Percentiles rank a stretch among this genome's conserved stretches.
These are phyloP conservation scores for Rhizopogon vulgaris DNA, from an alignment of 768 basidiomycete genomes.

Conservation along the genomic window DNA sequence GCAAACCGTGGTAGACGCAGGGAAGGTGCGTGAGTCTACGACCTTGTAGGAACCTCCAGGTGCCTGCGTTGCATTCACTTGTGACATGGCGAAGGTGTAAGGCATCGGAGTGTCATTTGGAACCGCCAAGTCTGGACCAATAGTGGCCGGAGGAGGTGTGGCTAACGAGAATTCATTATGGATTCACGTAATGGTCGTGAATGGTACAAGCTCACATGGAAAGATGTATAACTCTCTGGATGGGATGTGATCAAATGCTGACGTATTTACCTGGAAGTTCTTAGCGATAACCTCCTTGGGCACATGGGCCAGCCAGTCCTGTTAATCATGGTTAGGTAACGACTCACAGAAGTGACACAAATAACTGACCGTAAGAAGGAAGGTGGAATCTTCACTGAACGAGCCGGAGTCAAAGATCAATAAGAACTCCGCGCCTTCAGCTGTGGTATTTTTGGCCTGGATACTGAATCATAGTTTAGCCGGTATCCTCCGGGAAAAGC, in stretches of 20 bases:
- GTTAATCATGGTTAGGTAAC: slow-evolving; percentile 12
- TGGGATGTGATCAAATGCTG: slow-evolving; percentile 52
- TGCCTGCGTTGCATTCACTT: slow-evolving; percentile 34
- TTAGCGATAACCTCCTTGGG: slow-evolving; percentile 55
- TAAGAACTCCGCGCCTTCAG: slow-evolving; percentile 48
- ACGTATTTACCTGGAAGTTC: slow-evolving; percentile 47
- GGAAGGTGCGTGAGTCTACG: slow-evolving; percentile 51
- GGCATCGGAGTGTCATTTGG: slow-evolving; percentile 47
- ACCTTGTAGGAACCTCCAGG: slow-evolving; percentile 57
- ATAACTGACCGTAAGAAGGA: slow-evolving; percentile 30
- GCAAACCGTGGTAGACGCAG: slow-evolving; percentile 45
- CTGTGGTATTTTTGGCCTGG: slow-evolving; percentile 43
- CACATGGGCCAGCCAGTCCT: slow-evolving; percentile 65
- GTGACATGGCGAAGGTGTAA: slow-evolving; percentile 49
- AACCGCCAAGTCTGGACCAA: slow-evolving; percentile 36
- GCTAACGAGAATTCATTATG: slow-evolving; percentile 18
- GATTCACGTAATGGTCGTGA: background rate
- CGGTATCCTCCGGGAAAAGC: no score
- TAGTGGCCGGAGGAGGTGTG: slow-evolving; percentile 35
- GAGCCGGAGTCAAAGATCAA: slow-evolving; percentile 35
- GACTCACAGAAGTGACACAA: background rate
- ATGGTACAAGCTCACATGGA: slow-evolving; percentile 25
- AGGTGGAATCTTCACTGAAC: slow-evolving; percentile 56
- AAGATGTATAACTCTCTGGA: slow-evolving; percentile 51
- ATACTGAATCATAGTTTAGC: slow-evolving; percentile 22